Percentiles rank a stretch among this genome's conserved stretches.
Evolutionary conservation across 768 basidiomycete genomes (phyloP).

Genomic region (Dacryopinax primogenitus): DNA sequence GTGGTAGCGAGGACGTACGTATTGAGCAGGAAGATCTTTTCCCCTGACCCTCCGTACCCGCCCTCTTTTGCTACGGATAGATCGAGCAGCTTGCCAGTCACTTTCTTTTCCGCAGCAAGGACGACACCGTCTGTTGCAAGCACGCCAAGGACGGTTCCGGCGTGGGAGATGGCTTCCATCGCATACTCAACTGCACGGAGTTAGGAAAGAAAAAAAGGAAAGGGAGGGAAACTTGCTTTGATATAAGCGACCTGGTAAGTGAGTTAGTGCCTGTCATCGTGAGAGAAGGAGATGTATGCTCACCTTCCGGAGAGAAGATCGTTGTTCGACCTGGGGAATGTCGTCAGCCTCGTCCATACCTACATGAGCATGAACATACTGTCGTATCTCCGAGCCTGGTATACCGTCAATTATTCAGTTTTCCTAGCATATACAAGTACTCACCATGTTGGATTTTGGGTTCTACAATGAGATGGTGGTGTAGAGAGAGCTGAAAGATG

Average conservation of each 20-base stretch:
- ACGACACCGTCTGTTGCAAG: conserved; percentile 85
- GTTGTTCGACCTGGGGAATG: conserved; percentile 69
- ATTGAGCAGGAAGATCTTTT: conserved; percentile 96
- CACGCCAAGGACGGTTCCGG: conserved; percentile 85
- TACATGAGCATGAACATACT: conserved; percentile 43
- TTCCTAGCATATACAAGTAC: not conserved
- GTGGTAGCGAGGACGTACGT: conserved; percentile 30
- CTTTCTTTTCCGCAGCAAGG: conserved; percentile 91
- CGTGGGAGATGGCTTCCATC: conserved; percentile 97
- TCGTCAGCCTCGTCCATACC: conserved; percentile 18
- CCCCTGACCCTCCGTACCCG: conserved; percentile 87
- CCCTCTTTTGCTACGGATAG: conserved; percentile 73
- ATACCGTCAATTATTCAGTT: not conserved
- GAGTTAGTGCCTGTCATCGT: conserved; percentile 7
- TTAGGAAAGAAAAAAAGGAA: conserved; percentile 2
- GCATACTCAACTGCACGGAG: conserved; percentile 84
- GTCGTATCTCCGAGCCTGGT: conserved; percentile 84
- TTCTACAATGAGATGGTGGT: not conserved
- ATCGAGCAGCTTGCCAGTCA: conserved; percentile 94
- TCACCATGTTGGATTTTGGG: not conserved
- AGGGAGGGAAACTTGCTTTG: conserved; percentile 53
- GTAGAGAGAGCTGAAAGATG: not conserved
- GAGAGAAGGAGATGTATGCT: conserved; percentile 20
- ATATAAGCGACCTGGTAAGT: conserved; percentile 71
- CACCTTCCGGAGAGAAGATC: conserved; percentile 98